Evolutionary conservation across 176 grass and related monocot species (phyloP).

Genomic region (Panicum miliaceum): DNA sequence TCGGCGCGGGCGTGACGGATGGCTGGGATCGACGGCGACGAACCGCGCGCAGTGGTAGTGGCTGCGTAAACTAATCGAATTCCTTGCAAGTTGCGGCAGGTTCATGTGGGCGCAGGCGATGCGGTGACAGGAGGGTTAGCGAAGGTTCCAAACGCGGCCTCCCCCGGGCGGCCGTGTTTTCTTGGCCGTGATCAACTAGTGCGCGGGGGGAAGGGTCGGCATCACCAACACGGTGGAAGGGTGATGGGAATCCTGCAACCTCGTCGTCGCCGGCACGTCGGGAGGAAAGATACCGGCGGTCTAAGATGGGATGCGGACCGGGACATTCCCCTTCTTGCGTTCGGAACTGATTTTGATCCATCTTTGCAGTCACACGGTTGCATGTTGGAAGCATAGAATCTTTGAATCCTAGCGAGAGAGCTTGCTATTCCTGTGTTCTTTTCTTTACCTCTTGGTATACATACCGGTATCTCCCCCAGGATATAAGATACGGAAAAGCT

Average conservation of each 20-base stretch:
- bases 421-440: neutral
- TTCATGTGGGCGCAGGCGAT: slow-evolving; percentile 37
- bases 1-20: neutral
- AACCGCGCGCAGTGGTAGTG: no score
- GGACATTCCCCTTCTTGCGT: neutral
- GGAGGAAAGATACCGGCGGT: slow-evolving; percentile 41
- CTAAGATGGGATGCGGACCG: slow-evolving; percentile 8
- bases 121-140: neutral
- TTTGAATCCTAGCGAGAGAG: neutral
- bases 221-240: neutral
- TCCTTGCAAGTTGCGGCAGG: slow-evolving; percentile 38
- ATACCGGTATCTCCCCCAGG: neutral
- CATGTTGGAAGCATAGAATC: neutral
- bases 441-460: neutral
- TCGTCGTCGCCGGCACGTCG: slow-evolving; percentile 29
- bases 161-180: slow-evolving; percentile 37
- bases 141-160: slow-evolving; percentile 47
- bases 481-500: no score
- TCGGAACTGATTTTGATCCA: neutral
- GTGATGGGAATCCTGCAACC: neutral
- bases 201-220: slow-evolving; percentile 21
- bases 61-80: no score
- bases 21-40: neutral
- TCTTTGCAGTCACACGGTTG: neutral
- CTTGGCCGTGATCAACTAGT: slow-evolving; percentile 26